Evolutionary conservation across 106 monocot genomes (phyloP), one percentile per base, ranked within the genome.

Genomic region (Dioscorea alata): DNA sequence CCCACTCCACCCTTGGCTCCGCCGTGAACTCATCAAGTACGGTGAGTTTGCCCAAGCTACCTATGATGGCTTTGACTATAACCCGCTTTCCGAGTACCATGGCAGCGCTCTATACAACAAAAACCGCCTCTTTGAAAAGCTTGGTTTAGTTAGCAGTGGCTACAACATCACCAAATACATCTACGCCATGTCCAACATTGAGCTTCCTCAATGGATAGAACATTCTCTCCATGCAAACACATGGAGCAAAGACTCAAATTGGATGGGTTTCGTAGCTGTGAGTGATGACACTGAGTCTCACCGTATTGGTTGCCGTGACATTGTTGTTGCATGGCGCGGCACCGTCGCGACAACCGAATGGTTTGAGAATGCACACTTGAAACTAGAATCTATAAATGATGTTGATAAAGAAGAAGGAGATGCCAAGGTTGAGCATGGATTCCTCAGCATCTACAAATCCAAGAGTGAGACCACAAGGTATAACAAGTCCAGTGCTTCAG

Each of bases 181-280:
- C 71, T 92, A 92, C 64, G 92, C 92, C 51, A 92, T 72, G 72
- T 83, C 92, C 21, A 69, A 74, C 60, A 52, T 81, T 19, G 65
- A 78, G 21, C 70, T 88, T 14, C 88, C 83, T n/a, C 35, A 17
- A 23, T 83, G 83, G 88, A 60, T 88, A 23, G 71, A 67, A 24
- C 65, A 68, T 13, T 78, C 83, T 10, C n/a, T 81, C 25, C 73
- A 74, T 61, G 75, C 68, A 14, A 70, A 76, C 20, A n/a, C 78
- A 1, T 87, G 91, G 91, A 75, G 78, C 77, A 71, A 69, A 17
- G 87, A 82, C 22, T 91, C 91, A 28, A 84, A 85, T 60, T 91
- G 87, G 87, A 88, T 91, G 82, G 91, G 91, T 1, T 91, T 70
- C 63, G 82, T 91, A 14, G 84, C 84, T 32, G 84, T 91, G 12